These are phyloP conservation scores for Castanopsis chinensis DNA, from an alignment of 306 rosid species.

Conservation along the genomic window DNA sequence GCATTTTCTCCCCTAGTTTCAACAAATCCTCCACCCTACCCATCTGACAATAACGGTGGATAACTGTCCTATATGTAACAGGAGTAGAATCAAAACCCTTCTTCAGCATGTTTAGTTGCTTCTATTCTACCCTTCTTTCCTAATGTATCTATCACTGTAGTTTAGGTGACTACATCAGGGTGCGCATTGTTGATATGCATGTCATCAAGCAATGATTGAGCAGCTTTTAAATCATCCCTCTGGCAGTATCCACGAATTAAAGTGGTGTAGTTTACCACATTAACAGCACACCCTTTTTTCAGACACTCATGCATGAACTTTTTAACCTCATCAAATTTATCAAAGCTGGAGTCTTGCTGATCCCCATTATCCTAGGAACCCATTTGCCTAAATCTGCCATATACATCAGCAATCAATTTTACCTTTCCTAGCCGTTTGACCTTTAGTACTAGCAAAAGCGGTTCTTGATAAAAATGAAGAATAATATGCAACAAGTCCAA, in stretches of 20 bases:
- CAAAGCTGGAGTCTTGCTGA: conserved; percentile 10
- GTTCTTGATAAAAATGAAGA: conserved; percentile 34
- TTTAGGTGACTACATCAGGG: conserved; percentile 77
- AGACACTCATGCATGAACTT: conserved; percentile 66
- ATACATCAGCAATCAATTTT: conserved; percentile 13
- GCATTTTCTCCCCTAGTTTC: conserved; percentile 67
- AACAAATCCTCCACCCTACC: conserved; percentile 63
- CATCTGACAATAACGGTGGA: conserved; percentile 67
- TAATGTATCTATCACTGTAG: conserved; percentile 66
- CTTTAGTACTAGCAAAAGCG: conserved; percentile 15
- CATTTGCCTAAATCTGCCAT: conserved; percentile 24
- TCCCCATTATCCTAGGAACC: conserved; percentile 31
- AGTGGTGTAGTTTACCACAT: conserved; percentile 74
- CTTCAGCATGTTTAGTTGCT: conserved; percentile 62
- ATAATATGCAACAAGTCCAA: conserved; percentile 19
- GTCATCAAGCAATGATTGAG: conserved; percentile 74
- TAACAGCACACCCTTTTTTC: conserved; percentile 69
- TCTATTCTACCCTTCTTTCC: conserved; percentile 74
- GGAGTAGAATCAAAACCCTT: conserved; percentile 80
- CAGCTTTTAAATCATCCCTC: conserved; percentile 68
- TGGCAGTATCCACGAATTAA: conserved; percentile 81
- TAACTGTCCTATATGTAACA: conserved; percentile 69
- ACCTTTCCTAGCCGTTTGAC: conserved; percentile 16
- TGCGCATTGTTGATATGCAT: conserved; percentile 80
- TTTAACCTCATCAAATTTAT: conserved; percentile 16